phyloP scores from a whole-genome alignment of 129 eudicot genomes.

The Deinandra increscens region DNA sequence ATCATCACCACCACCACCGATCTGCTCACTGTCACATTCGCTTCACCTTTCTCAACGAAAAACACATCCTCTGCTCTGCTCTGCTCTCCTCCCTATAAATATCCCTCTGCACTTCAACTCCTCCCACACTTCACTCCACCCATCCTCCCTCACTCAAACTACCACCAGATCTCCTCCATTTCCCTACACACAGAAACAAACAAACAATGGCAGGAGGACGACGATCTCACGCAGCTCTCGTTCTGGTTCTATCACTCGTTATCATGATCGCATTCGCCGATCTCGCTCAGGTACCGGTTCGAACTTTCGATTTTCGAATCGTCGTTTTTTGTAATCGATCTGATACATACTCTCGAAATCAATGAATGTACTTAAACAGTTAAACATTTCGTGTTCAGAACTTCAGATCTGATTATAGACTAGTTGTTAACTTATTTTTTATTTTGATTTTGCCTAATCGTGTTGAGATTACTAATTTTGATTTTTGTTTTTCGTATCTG shows the following conservation, averaged over 20 bases:
- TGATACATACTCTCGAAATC: background rate
- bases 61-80: background rate
- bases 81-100: constrained; percentile 35
- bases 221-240: constrained; percentile 27
- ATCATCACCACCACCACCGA: constrained; percentile 29
- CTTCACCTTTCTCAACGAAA: constrained; percentile 9
- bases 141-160: background rate
- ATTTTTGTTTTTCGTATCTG: background rate
- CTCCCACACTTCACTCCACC: constrained; percentile 12
- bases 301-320: too few species aligned
- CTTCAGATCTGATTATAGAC: background rate
- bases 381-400: background rate
- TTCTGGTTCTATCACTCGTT: constrained; percentile 40
- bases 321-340: too few species aligned
- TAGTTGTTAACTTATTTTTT: too few species aligned
- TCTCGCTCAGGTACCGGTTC: constrained; percentile 45
- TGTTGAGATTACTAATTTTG: too few species aligned
- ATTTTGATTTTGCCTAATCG: too few species aligned
- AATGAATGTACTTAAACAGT: background rate
- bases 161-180: background rate
- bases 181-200: background rate
- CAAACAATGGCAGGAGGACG: constrained; percentile 36
- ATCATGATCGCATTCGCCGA: constrained; percentile 45
- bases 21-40: constrained; percentile 15
- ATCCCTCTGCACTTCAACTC: constrained; percentile 8